These are phyloP conservation scores for Cyclostephanos tholiformis DNA, from an alignment of 108 stramenopile genomes.

Conservation along the genomic window DNA sequence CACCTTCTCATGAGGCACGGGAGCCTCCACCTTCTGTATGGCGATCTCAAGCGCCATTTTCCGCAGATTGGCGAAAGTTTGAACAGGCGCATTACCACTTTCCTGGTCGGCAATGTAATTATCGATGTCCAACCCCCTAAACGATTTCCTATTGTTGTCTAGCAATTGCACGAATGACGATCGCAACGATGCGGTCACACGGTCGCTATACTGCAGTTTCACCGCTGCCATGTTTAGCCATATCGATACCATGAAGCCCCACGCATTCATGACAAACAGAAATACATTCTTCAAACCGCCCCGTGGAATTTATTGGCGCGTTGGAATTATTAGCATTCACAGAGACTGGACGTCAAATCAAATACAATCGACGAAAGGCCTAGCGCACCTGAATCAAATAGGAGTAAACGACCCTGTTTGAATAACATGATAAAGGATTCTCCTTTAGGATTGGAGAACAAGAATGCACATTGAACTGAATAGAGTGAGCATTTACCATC, in stretches of 20 bases:
- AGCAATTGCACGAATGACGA: constrained; percentile 47
- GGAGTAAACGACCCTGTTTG: constrained; percentile 58
- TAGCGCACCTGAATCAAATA: constrained; percentile 48
- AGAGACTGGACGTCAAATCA: background rate
- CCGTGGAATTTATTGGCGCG: constrained; percentile 44
- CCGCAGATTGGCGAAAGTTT: constrained; percentile 44
- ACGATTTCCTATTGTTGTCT: constrained; percentile 48
- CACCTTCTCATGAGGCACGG: constrained; percentile 66
- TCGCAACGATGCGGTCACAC: constrained; percentile 39
- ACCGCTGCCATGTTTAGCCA: constrained; percentile 76
- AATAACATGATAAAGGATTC: too few relatives aligned
- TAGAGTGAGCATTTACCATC: constrained; percentile 26
- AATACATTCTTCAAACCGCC: constrained; percentile 61
- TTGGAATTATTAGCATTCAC: constrained; percentile 39
- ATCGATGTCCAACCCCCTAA: constrained; percentile 11
- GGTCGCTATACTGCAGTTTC: constrained; percentile 67
- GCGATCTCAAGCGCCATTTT: constrained; percentile 63
- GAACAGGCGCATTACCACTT: background rate
- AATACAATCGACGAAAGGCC: background rate
- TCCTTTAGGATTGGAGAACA: too few relatives aligned
- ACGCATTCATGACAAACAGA: constrained; percentile 73
- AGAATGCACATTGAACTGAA: background rate
- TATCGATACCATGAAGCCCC: constrained; percentile 66
- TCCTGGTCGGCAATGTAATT: background rate
- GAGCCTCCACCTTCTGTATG: constrained; percentile 58